A percentile compares a stretch with the other conserved stretches of the same genome.
These are phyloP conservation scores for Russula dissimulans DNA, from an alignment of 768 basidiomycete genomes.

Conservation along the genomic window DNA sequence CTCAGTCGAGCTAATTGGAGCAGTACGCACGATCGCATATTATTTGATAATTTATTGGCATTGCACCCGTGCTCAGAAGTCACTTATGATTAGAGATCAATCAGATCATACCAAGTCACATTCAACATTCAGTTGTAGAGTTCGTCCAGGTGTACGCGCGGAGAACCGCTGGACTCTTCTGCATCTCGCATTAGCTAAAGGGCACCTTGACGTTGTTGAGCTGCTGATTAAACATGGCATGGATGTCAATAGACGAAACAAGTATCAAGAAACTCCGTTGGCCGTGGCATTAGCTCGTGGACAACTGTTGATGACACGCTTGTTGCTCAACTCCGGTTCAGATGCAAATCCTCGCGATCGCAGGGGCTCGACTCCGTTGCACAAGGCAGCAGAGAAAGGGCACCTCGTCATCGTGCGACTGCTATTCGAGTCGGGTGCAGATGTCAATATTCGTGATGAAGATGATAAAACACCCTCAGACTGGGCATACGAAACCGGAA, in stretches of 20 bases:
- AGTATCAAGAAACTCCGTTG: neutral
- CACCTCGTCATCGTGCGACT: neutral
- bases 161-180: neutral
- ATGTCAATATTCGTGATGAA: neutral
- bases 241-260: neutral
- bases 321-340: neutral
- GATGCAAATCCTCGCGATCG: neutral
- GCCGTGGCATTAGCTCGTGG: neutral
- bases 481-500: neutral
- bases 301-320: neutral
- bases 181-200: neutral
- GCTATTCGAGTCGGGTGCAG: neutral
- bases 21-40: neutral
- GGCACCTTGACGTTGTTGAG: neutral
- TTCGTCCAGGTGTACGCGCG: no score
- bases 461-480: neutral
- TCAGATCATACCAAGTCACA: no score
- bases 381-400: neutral
- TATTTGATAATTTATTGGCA: constrained; percentile 10
- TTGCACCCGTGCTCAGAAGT: neutral
- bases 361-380: neutral
- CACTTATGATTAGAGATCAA: no score
- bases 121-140: no score
- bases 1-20: neutral
- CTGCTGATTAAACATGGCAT: neutral